Percentiles rank a stretch among this genome's conserved stretches.
Evolutionary conservation across 2,329 filamentous ascomycete species (phyloP).

Genomic region (Chaetomium olivaceum): DNA sequence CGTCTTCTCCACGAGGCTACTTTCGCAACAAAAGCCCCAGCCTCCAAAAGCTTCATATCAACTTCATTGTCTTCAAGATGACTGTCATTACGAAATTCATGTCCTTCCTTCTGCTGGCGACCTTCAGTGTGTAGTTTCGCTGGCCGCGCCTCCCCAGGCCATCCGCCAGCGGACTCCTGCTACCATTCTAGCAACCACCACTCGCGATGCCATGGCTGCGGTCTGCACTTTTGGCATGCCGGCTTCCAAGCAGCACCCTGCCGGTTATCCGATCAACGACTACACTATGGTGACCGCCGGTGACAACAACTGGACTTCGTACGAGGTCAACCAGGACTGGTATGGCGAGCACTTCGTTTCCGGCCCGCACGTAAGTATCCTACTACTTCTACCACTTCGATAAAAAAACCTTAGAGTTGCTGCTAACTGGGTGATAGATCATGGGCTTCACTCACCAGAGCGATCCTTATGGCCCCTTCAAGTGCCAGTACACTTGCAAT

Average conservation of each 20-base stretch:
- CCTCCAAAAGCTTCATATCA: neutral
- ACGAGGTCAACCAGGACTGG: constrained; percentile 27
- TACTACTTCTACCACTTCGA: neutral
- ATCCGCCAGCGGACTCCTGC: neutral
- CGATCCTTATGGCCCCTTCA: constrained; percentile 35
- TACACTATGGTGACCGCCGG: constrained; percentile 28
- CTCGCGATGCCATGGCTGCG: constrained; percentile 10
- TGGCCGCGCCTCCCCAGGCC: neutral
- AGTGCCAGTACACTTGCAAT: constrained; percentile 38
- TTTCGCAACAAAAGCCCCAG: neutral
- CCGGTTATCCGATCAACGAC: constrained; percentile 24
- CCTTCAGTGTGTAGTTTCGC: neutral
- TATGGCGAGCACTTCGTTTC: constrained; percentile 29
- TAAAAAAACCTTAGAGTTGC: no score
- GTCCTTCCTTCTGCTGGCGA: constrained; percentile 8
- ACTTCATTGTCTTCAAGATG: constrained; percentile 13
- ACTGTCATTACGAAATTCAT: neutral
- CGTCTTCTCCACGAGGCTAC: neutral
- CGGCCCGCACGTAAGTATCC: constrained; percentile 31
- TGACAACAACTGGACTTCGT: constrained; percentile 22
- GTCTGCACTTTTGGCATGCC: constrained; percentile 28
- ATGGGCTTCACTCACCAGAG: constrained; percentile 25
- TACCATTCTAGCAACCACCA: neutral
- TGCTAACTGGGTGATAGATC: constrained; percentile 17
- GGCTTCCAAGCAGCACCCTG: constrained; percentile 21